Base-by-base conservation (phyloP, 768 basidiomycete genomes). In the Boletus tylopilopsis region DNA sequence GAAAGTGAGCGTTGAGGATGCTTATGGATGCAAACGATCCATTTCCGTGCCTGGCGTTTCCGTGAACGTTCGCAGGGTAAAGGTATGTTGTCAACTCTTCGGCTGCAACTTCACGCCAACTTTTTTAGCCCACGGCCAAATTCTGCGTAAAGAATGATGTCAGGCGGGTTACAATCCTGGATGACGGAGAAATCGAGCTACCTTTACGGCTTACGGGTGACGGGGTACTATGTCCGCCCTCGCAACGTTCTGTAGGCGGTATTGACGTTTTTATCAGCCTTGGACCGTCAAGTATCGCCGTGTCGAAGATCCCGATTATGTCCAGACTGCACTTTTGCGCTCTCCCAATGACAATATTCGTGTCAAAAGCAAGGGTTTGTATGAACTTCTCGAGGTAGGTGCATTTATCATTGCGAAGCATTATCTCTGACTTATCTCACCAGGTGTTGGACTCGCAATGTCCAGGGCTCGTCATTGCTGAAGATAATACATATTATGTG, bases 141-240 rank as follows among this genome's bases (percentile, higher is more conserved):
- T 95, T 96, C 67, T 93, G 93, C 60, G 84, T 85, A 29, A 79
- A 77, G 56, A 73, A 74, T 11, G 73, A 74, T 44, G 75, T 77
- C 51, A 79, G 81, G 7, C 73, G 73, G 37, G 69, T 85, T 8
- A 79, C 81, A 6, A 78, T 94, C 15, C 74, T 92, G 7, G 87
- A 94, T 59, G 80, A 84, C 36, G 86, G 91, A 50, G 69, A 71
- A 33, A 85, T 84, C 0, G 76, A 72, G 30, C 74, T 97, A 11
- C 93, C 93, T 33, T 69, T 97, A 35, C 80, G 94, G 23, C 71
- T 99, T 44, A 94, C 93, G 18, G 96, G 96, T 6, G 89, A 94
- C 65, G 87, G 84, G 41, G 94, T 95, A 68, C 53, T 95, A 68
- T 53, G 84, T 71, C 4, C 15, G 18, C 32, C 29, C 38, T n/a